A percentile compares a stretch with the other conserved stretches of the same genome.
Conservation (phyloP, 1,139 yeast genomes). For the Suhomyces taliae region DNA sequence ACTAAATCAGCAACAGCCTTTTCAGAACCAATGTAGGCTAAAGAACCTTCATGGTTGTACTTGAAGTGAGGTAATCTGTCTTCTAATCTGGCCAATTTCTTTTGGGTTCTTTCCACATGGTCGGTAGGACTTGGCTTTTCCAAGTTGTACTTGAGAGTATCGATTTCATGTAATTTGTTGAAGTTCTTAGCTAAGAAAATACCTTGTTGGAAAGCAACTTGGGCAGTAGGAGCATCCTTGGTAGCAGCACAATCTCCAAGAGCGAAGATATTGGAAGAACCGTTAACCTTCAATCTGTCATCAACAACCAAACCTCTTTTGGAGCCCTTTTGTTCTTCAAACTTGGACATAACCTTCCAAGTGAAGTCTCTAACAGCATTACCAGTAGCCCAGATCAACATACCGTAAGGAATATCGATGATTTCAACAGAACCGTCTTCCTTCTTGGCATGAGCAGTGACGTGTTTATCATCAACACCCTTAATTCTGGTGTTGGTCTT, state of each 20-base stretch:
- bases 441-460: conserved; percentile 69
- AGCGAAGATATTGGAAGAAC: conserved; percentile 82
- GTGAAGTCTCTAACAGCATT: conserved; percentile 84
- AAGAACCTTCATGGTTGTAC: conserved; percentile 69
- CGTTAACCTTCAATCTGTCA: conserved; percentile 79
- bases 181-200: conserved; percentile 73
- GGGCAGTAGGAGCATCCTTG: conserved; percentile 93
- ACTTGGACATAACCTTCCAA: conserved; percentile 60
- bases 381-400: conserved; percentile 97
- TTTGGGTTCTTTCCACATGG: conserved; percentile 39
- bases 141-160: conserved; percentile 50
- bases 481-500: conserved; percentile 85
- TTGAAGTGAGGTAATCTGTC: conserved; percentile 57
- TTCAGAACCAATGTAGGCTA: conserved; percentile 85
- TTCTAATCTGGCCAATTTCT: conserved; percentile 41
- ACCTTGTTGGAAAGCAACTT: conserved; percentile 96
- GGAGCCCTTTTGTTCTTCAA: conserved; percentile 83
- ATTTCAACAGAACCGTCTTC: conserved; percentile 60
- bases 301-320: conserved; percentile 87
- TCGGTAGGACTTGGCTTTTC: conserved; percentile 28
- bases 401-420: conserved; percentile 80
- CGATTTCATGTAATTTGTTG: conserved; percentile 67
- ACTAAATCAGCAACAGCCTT: conserved; percentile 91
- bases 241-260: conserved; percentile 94
- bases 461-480: conserved; percentile 67